Percentiles rank a stretch among this genome's conserved stretches.
Evolutionary conservation across 176 grass and related monocot genomes (phyloP).

Genomic region (Otatea glauca): DNA sequence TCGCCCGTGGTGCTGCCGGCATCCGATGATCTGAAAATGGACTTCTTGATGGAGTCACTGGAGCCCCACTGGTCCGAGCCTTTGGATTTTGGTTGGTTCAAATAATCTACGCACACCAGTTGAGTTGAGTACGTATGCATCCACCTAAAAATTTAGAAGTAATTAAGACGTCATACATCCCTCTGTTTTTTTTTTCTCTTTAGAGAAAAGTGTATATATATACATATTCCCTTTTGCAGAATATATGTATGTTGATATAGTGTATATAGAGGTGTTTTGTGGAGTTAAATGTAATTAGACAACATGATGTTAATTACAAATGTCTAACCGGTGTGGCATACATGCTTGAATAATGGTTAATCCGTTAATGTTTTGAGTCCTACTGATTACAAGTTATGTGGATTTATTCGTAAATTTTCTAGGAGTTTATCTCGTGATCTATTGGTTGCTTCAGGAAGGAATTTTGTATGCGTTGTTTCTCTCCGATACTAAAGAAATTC

Average conservation of each 20-base stretch:
- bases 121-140: conserved; percentile 38
- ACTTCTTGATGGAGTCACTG: conserved; percentile 29
- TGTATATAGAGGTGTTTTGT: neutral
- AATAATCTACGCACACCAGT: conserved; percentile 4
- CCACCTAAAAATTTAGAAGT: too few relatives aligned
- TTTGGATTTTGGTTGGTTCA: conserved; percentile 59
- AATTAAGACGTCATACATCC: neutral
- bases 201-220: neutral
- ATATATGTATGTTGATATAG: neutral
- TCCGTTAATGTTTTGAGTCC: too few relatives aligned
- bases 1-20: conserved; percentile 27
- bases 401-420: neutral
- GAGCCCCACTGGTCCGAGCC: conserved; percentile 47
- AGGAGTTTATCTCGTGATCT: too few relatives aligned
- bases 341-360: too few relatives aligned
- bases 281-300: neutral
- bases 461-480: neutral
- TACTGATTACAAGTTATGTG: neutral
- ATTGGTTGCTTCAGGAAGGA: neutral
- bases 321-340: too few relatives aligned
- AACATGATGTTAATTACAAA: too few relatives aligned
- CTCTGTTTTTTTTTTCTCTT: neutral
- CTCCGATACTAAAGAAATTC: neutral
- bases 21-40: conserved; percentile 19
- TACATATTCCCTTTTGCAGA: neutral